Conservation (phyloP, 2,329 filamentous ascomycete genomes). For the Phialocephala sp. region DNA sequence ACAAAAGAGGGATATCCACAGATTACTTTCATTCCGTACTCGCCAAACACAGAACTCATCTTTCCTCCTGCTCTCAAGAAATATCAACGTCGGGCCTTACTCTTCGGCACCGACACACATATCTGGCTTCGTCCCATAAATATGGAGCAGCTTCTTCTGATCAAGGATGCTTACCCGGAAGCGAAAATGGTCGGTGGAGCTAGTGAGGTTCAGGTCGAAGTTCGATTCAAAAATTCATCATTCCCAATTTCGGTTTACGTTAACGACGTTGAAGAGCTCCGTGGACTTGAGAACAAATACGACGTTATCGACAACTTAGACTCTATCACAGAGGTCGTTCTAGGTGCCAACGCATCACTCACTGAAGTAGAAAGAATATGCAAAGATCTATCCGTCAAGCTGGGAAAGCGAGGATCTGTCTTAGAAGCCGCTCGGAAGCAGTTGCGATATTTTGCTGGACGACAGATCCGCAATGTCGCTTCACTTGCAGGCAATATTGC, state of each 20-base stretch:
- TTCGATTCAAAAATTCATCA: conserved; percentile 92
- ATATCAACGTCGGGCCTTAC: conserved; percentile 78
- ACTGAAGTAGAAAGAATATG: conserved; percentile 79
- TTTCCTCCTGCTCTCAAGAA: conserved; percentile 85
- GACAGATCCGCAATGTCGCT: conserved; percentile 94
- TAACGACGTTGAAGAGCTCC: conserved; percentile 86
- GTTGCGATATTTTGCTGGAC: conserved; percentile 88
- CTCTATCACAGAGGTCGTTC: conserved; percentile 41
- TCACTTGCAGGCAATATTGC: conserved; percentile 92
- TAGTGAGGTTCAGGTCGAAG: conserved; percentile 95
- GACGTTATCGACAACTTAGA: conserved; percentile 68
- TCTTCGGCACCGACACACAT: conserved; percentile 91
- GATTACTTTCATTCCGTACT: conserved; percentile 78
- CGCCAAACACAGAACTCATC: conserved; percentile 88
- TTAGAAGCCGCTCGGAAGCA: conserved; percentile 86
- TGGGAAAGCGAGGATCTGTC: conserved; percentile 70
- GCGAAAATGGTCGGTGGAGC: conserved; percentile 94
- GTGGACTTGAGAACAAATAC: conserved; percentile 63
- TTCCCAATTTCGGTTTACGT: conserved; percentile 90
- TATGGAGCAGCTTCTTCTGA: conserved; percentile 82
- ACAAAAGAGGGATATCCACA: conserved; percentile 24
- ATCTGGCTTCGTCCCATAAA: conserved; percentile 89
- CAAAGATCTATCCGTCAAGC: conserved; percentile 31
- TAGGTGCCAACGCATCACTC: conserved; percentile 88
- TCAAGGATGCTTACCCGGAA: conserved; percentile 81